These are phyloP conservation scores for Trifolium subterraneum DNA, from an alignment of 306 rosid species.

Conservation along the genomic window DNA sequence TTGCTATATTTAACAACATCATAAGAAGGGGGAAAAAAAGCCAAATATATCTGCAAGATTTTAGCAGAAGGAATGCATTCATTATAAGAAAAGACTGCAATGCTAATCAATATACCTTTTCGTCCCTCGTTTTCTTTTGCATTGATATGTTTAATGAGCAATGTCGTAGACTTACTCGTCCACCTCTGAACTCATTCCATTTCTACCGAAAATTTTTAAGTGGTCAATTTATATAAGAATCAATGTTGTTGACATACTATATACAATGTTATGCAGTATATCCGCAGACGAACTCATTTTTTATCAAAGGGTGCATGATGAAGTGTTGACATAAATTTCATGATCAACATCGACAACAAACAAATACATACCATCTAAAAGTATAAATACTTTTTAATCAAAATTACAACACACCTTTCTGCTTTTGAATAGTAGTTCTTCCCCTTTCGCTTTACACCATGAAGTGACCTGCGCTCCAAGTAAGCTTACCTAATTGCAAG, in stretches of 20 bases:
- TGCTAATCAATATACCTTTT: not conserved
- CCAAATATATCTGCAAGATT: too few species aligned
- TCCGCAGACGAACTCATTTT: constrained; percentile 17
- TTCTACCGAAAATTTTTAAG: too few species aligned
- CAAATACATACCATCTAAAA: constrained; percentile 7
- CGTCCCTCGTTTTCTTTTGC: not conserved
- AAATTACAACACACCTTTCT: constrained; percentile 62
- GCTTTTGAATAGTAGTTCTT: constrained; percentile 92
- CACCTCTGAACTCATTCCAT: too few species aligned
- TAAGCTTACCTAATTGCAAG: constrained; percentile 77
- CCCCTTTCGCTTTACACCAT: constrained; percentile 83
- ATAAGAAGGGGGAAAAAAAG: too few species aligned
- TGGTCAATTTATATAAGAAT: too few species aligned
- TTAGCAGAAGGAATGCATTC: too few species aligned
- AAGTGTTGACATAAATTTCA: constrained; percentile 35
- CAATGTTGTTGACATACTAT: too few species aligned
- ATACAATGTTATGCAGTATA: not conserved
- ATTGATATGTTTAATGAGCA: not conserved
- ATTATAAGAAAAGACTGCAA: too few species aligned
- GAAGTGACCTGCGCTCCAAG: constrained; percentile 92
- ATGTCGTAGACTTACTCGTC: not conserved
- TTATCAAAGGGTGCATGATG: too few species aligned
- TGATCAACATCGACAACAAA: not conserved
- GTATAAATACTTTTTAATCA: not conserved
- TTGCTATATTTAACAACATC: too few species aligned